Conservation (phyloP, 164 flowering plant genomes). For the Macadamia integrifolia region DNA sequence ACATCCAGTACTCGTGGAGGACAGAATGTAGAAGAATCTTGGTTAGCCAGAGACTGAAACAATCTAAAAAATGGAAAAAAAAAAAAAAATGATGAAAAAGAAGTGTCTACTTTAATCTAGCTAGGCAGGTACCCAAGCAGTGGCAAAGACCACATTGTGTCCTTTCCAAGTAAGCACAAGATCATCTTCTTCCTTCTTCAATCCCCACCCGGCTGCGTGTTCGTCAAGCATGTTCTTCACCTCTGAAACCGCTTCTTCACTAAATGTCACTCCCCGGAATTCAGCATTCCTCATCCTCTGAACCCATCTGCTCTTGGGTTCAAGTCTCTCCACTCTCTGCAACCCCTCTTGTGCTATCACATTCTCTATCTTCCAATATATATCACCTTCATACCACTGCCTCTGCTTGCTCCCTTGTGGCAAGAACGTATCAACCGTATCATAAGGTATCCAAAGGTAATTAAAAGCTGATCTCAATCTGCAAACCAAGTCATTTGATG, state of each 20-base stretch:
- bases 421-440: conserved; percentile 69
- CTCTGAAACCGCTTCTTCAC: conserved; percentile 64
- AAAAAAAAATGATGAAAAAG: background rate
- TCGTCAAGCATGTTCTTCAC: conserved; percentile 83
- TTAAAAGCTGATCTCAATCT: conserved; percentile 77
- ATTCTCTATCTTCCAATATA: conserved; percentile 86
- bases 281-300: conserved; percentile 65
- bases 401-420: conserved; percentile 66
- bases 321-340: conserved; percentile 69
- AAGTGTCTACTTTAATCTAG: background rate
- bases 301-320: conserved; percentile 66
- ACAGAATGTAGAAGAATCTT: background rate
- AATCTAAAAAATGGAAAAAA: too few relatives aligned
- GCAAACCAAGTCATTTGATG: conserved; percentile 51
- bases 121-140: conserved; percentile 73
- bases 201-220: conserved; percentile 48
- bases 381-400: conserved; percentile 77
- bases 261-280: conserved; percentile 41
- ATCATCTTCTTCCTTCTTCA: too few relatives aligned
- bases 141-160: conserved; percentile 87
- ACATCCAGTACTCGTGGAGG: background rate
- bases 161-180: conserved; percentile 46
- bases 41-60: background rate
- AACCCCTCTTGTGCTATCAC: conserved; percentile 69
- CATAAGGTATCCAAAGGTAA: conserved; percentile 85